Percentiles rank a stretch among this genome's conserved stretches.
phyloP scores from a whole-genome alignment of 2,329 filamentous ascomycete species.

The Xylaria hypoxylon region DNA sequence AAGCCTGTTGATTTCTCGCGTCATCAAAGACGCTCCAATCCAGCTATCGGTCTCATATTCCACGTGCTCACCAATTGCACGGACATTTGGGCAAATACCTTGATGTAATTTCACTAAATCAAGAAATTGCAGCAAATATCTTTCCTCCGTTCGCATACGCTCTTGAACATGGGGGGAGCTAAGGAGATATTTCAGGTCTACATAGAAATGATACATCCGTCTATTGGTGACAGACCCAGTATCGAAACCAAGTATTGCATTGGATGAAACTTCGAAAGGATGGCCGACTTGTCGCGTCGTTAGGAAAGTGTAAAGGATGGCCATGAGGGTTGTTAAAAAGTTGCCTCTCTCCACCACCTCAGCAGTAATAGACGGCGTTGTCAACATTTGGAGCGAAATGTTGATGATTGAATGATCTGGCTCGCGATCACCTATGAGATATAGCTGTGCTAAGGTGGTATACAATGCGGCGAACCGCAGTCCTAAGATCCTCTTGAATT shows the following conservation, averaged over 20 bases:
- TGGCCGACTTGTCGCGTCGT: conserved; percentile 96
- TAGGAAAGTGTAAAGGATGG: conserved; percentile 96
- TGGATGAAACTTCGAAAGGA: conserved; percentile 87
- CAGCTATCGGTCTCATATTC: conserved; percentile 98
- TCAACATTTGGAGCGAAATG: conserved; percentile 94
- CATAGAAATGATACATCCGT: conserved; percentile 97
- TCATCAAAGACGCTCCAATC: conserved; percentile 96
- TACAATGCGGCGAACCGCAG: conserved; percentile 95
- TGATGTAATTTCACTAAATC: conserved; percentile 97
- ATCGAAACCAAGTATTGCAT: conserved; percentile 90
- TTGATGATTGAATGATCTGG: conserved; percentile 99
- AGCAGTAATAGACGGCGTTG: conserved; percentile 94
- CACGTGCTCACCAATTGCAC: conserved; percentile 93
- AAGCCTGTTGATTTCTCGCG: conserved; percentile 92
- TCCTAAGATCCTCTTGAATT: conserved; percentile 94
- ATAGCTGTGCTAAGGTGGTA: conserved; percentile 91
- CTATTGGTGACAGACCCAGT: conserved; percentile 94
- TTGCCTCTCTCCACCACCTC: conserved; percentile 96
- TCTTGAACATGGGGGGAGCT: conserved; percentile 89
- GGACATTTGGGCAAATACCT: conserved; percentile 93
- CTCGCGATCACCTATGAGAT: conserved; percentile 94
- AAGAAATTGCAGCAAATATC: conserved; percentile 93
- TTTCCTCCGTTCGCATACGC: conserved; percentile 81
- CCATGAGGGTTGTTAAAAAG: conserved; percentile 93
- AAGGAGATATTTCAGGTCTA: conserved; percentile 92